A percentile compares a stretch with the other conserved stretches of the same genome.
phyloP scores from a whole-genome alignment of 352 stramenopile genomes.

The Globisporangium nagaii region DNA sequence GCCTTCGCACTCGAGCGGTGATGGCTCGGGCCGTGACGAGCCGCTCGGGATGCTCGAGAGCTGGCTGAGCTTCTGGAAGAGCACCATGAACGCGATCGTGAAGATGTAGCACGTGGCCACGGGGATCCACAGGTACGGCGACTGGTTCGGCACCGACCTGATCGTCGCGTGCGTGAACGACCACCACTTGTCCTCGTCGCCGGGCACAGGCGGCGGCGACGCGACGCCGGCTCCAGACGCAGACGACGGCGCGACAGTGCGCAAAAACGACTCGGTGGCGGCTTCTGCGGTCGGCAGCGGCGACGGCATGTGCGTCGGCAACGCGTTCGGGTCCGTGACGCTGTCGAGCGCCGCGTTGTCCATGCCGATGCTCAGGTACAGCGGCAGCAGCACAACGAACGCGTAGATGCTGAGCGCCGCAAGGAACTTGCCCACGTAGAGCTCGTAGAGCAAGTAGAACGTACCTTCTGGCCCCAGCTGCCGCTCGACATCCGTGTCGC shows the following conservation, averaged over 20 bases:
- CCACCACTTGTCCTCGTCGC: conserved; percentile 52
- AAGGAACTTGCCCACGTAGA: conserved; percentile 68
- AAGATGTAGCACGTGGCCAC: conserved; percentile 76
- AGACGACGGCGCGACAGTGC: conserved; percentile 8
- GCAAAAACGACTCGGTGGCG: background rate
- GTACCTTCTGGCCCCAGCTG: conserved; percentile 68
- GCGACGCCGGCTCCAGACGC: background rate
- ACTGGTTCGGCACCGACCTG: conserved; percentile 69
- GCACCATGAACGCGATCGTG: conserved; percentile 63
- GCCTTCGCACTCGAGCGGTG: background rate
- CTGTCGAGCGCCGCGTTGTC: conserved; percentile 12
- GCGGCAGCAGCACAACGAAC: conserved; percentile 58
- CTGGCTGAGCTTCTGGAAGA: conserved; percentile 61
- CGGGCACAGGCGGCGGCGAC: background rate
- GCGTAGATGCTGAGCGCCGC: conserved; percentile 56
- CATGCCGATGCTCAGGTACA: conserved; percentile 61
- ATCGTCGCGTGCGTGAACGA: conserved; percentile 79
- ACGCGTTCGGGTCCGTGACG: conserved; percentile 1
- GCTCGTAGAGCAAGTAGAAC: conserved; percentile 82
- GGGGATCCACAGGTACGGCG: conserved; percentile 70
- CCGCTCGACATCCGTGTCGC: conserved; percentile 56
- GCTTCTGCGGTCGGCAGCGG: conserved; percentile 1
- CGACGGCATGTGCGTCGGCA: background rate
- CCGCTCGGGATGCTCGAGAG: conserved; percentile 51
- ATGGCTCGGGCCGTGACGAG: conserved; percentile 1